Conservation (phyloP, 805 yeast species). For the Wickerhamiella dianesei region DNA sequence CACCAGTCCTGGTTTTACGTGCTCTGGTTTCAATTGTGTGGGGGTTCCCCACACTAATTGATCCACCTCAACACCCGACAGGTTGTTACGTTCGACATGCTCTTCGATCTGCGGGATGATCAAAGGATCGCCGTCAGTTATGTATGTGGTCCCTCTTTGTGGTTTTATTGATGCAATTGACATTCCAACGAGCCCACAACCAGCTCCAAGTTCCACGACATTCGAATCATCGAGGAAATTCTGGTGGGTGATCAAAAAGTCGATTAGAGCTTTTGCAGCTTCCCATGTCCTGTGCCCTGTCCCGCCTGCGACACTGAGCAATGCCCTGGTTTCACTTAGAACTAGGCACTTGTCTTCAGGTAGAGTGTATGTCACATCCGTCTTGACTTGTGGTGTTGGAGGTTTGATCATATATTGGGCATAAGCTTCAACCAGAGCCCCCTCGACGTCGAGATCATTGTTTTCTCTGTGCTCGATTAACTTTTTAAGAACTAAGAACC, state of each 20-base stretch:
- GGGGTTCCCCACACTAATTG: slow-evolving; percentile 1
- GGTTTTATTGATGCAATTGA: slow-evolving; percentile 17
- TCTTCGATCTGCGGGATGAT: slow-evolving; percentile 35
- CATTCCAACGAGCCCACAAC: slow-evolving; percentile 71
- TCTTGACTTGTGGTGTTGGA: background rate
- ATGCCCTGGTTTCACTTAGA: slow-evolving; percentile 17
- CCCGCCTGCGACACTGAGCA: slow-evolving; percentile 39
- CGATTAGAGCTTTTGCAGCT: slow-evolving; percentile 58
- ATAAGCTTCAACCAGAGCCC: slow-evolving; percentile 1
- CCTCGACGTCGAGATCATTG: background rate
- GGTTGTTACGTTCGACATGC: slow-evolving; percentile 36
- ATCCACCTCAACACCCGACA: background rate
- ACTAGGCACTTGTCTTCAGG: slow-evolving; percentile 4
- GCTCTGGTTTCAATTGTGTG: slow-evolving; percentile 4
- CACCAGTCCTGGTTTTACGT: slow-evolving; percentile 26
- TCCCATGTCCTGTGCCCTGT: slow-evolving; percentile 94
- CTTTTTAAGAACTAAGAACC: background rate
- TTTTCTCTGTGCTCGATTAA: background rate
- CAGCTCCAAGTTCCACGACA: slow-evolving; percentile 71
- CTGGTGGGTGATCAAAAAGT: slow-evolving; percentile 29
- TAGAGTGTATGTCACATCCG: background rate
- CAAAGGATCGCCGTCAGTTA: slow-evolving; percentile 58
- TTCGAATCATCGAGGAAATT: background rate
- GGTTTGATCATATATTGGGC: slow-evolving; percentile 1
- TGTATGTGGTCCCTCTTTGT: slow-evolving; percentile 1